phyloP scores from a whole-genome alignment of 306 rosid species.

The Quercus aquifolioides region DNA sequence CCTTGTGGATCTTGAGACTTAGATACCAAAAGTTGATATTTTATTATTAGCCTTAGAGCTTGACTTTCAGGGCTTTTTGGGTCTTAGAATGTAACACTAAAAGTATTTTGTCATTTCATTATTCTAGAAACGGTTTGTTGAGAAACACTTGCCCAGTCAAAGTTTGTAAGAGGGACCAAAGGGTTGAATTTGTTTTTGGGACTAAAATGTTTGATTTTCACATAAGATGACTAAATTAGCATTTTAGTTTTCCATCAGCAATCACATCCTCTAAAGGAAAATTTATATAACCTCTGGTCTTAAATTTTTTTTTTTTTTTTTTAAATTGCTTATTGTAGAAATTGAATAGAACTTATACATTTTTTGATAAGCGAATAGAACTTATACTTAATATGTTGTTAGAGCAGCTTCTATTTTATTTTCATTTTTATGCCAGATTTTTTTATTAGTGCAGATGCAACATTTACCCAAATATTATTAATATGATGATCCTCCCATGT shows the following conservation, averaged over 20 bases:
- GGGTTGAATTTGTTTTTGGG: neutral
- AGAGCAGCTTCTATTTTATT: too few relatives aligned
- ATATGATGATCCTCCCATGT: neutral
- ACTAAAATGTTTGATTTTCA: constrained; percentile 2
- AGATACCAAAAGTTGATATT: neutral
- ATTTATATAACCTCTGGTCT: neutral
- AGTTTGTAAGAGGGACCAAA: neutral
- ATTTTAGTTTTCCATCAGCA: constrained; percentile 1
- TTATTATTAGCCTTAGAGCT: neutral
- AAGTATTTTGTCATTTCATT: neutral
- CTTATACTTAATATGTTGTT: too few relatives aligned
- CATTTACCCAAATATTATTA: neutral
- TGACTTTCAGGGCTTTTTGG: neutral
- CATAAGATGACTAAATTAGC: neutral
- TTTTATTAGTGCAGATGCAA: too few relatives aligned
- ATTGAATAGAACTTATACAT: too few relatives aligned
- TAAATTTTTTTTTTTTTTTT: too few relatives aligned
- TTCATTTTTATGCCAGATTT: too few relatives aligned
- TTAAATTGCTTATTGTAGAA: neutral
- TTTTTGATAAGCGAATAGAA: too few relatives aligned
- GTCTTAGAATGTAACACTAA: neutral
- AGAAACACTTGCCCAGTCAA: neutral
- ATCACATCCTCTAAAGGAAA: neutral
- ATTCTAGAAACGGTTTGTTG: neutral
- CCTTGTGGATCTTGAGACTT: neutral